Percentiles rank a stretch among this genome's conserved stretches.
These are phyloP conservation scores for Stereum hirsutum DNA, from an alignment of 1,284 basidiomycete genomes.

Conservation along the genomic window DNA sequence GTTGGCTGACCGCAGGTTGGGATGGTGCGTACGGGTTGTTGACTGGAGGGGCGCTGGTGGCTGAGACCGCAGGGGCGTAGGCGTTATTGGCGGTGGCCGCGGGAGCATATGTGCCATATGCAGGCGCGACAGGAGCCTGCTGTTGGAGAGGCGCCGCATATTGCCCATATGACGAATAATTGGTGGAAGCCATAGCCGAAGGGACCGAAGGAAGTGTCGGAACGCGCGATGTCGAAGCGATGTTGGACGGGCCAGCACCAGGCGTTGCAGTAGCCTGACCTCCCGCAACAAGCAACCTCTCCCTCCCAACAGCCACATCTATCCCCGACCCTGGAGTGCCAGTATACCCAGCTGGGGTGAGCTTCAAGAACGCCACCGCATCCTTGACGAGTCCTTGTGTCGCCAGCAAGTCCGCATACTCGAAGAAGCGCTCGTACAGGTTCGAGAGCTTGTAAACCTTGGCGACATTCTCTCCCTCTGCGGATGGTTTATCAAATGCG, in stretches of 20 bases:
- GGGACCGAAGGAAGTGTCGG: slow-evolving; percentile 13
- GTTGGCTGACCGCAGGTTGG: slow-evolving; percentile 10
- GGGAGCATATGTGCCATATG: slow-evolving; percentile 1
- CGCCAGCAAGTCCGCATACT: slow-evolving; percentile 91
- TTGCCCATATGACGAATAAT: no score
- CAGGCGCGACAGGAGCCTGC: slow-evolving; percentile 7
- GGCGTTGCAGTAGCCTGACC: slow-evolving; percentile 19
- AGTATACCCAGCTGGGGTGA: slow-evolving; percentile 77
- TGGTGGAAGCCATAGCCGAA: slow-evolving; percentile 13
- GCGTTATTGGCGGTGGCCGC: neutral
- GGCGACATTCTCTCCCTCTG: slow-evolving; percentile 31
- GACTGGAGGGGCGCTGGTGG: slow-evolving; percentile 17
- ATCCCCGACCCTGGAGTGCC: slow-evolving; percentile 39
- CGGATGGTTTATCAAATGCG: slow-evolving; percentile 17
- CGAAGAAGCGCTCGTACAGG: slow-evolving; percentile 90
- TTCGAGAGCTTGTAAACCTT: slow-evolving; percentile 78
- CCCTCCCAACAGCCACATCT: slow-evolving; percentile 56
- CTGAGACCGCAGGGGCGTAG: slow-evolving; percentile 8
- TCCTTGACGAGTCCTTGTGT: slow-evolving; percentile 84
- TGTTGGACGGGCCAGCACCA: slow-evolving; percentile 17
- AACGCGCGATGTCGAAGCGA: slow-evolving; percentile 14
- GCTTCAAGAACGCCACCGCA: slow-evolving; percentile 73
- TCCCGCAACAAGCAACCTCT: slow-evolving; percentile 48
- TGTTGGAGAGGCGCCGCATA: slow-evolving; percentile 16
- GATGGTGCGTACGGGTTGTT: slow-evolving; percentile 18